Conservation (phyloP, 768 basidiomycete species). For the Mycena albidolilacea region DNA sequence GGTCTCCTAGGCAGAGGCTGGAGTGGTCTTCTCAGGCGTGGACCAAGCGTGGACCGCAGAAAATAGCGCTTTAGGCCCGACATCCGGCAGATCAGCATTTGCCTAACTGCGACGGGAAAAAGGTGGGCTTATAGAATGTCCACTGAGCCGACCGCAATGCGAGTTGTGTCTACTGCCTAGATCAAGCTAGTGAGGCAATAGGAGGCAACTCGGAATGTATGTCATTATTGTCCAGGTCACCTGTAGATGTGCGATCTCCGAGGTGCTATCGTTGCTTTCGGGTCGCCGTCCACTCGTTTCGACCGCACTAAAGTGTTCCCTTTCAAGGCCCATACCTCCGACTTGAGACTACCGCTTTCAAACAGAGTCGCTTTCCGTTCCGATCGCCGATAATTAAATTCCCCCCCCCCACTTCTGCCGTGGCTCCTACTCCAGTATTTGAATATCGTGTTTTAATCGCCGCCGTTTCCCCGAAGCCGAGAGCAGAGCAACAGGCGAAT, state of each 20-base stretch:
- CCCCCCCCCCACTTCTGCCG: not conserved
- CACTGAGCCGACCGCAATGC: constrained; percentile 1
- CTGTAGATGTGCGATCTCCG: not conserved
- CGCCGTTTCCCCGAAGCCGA: constrained; percentile 7
- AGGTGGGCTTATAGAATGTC: not conserved
- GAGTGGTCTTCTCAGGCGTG: not conserved
- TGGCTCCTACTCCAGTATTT: not conserved
- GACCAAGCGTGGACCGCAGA: not conserved
- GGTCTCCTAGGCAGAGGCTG: not conserved
- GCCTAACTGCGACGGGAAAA: not conserved
- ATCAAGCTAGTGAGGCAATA: not conserved
- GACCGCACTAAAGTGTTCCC: not conserved
- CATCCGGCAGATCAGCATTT: not conserved
- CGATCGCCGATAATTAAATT: not conserved
- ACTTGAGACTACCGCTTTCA: not conserved
- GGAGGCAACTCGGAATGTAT: too few species aligned
- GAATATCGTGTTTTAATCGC: not conserved
- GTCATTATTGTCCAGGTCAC: too few species aligned
- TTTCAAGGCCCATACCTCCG: not conserved
- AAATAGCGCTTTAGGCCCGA: not conserved
- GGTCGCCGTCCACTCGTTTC: not conserved
- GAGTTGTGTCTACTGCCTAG: not conserved
- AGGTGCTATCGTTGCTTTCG: not conserved
- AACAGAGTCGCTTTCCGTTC: not conserved
- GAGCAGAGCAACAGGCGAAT: too few species aligned